phyloP scores from a whole-genome alignment of 352 stramenopile genomes.

The Globisporangium spiculum region DNA sequence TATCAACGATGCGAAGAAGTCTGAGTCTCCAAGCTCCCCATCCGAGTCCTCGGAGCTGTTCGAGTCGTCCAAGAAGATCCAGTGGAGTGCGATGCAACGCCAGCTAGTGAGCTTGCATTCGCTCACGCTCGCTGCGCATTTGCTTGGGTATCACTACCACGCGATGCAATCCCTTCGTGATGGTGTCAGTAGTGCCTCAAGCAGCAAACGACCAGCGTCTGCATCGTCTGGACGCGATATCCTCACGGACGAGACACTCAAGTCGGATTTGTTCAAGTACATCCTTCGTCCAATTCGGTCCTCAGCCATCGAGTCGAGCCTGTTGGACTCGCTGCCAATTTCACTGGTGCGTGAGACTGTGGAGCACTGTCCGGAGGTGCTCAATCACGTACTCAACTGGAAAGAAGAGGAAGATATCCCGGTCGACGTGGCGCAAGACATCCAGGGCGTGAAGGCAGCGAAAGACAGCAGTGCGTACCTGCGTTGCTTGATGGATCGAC shows the following conservation, averaged over 20 bases:
- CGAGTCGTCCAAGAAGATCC: slow-evolving; percentile 36
- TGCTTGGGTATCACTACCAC: slow-evolving; percentile 60
- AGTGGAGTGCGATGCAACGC: slow-evolving; percentile 58
- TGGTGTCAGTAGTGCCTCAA: slow-evolving; percentile 7
- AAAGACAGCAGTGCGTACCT: slow-evolving; percentile 30
- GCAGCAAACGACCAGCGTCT: not conserved
- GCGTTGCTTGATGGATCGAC: slow-evolving; percentile 21
- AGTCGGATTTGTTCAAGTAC: slow-evolving; percentile 75
- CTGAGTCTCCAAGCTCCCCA: not conserved
- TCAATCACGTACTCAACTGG: slow-evolving; percentile 79
- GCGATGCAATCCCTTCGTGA: slow-evolving; percentile 19
- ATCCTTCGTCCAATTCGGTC: slow-evolving; percentile 75
- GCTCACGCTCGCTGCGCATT: slow-evolving; percentile 52
- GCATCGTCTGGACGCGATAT: slow-evolving; percentile 23
- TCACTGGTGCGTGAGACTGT: slow-evolving; percentile 76
- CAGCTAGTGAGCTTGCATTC: slow-evolving; percentile 52
- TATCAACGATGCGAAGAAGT: not conserved
- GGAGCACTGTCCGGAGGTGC: slow-evolving; percentile 68
- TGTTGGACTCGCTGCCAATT: slow-evolving; percentile 71
- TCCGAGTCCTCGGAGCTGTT: slow-evolving; percentile 24
- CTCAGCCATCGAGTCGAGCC: slow-evolving; percentile 74
- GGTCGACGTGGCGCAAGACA: slow-evolving; percentile 34
- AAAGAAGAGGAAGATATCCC: slow-evolving; percentile 66
- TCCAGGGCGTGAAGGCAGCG: slow-evolving; percentile 21
- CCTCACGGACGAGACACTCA: slow-evolving; percentile 39